These are phyloP conservation scores for Hibiscus mutabilis DNA, from an alignment of 345 rosid species.

Conservation along the genomic window DNA sequence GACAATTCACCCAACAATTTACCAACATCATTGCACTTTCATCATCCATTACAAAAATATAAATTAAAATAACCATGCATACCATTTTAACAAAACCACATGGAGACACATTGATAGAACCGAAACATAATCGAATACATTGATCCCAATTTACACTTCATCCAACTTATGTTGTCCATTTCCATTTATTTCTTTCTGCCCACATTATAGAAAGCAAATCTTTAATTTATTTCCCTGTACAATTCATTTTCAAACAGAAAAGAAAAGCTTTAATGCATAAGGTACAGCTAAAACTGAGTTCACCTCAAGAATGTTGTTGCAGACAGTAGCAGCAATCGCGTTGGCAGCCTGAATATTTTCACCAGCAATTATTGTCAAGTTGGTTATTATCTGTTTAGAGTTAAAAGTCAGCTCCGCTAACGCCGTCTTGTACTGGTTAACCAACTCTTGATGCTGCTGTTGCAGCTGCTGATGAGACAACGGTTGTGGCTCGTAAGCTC, in stretches of 20 bases:
- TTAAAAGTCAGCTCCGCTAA: conserved; percentile 89
- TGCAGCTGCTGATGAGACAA: conserved; percentile 22
- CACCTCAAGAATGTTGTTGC: conserved; percentile 94
- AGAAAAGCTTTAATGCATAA: conserved; percentile 15
- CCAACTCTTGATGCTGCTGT: conserved; percentile 73
- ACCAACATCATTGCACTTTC: too few relatives aligned
- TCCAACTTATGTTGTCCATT: conserved; percentile 1
- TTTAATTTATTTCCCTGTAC: conserved; percentile 29
- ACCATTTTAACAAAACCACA: conserved; percentile 4
- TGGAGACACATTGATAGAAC: background rate
- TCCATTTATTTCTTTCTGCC: background rate
- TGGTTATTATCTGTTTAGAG: too few relatives aligned
- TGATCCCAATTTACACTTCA: conserved; percentile 39
- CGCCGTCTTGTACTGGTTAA: conserved; percentile 82
- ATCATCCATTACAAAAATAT: too few relatives aligned
- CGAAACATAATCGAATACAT: conserved; percentile 34
- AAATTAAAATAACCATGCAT: background rate
- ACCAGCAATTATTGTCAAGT: conserved; percentile 91
- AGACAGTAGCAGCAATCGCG: conserved; percentile 64
- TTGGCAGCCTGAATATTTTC: conserved; percentile 87
- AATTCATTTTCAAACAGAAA: too few relatives aligned
- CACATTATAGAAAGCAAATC: background rate
- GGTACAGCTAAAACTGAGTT: conserved; percentile 40
- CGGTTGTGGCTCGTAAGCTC: conserved; percentile 76
- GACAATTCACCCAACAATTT: too few relatives aligned